Base-by-base conservation (phyloP, 1,284 basidiomycete genomes). In the Moesziomyces antarcticus region DNA sequence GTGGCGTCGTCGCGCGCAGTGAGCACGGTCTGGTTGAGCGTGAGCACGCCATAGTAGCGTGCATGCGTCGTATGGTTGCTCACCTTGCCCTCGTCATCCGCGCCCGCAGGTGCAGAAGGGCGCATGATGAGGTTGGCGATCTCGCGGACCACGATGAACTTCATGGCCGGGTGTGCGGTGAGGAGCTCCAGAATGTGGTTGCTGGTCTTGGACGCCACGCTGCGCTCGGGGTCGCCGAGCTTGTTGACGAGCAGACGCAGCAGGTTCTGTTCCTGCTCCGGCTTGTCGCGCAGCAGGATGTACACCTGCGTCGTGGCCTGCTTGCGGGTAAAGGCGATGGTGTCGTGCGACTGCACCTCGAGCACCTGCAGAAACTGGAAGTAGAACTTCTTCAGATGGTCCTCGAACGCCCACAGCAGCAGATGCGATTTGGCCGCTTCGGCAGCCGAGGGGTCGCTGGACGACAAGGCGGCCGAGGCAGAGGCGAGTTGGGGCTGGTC, bases 241-340 rank as follows among this genome's bases (percentile, higher is more conserved):
- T 99, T 99, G 87, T 98, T 97, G 49, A 94, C 93, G 18, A 98
- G 90, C 8, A 99, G 87, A 24, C 92, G 89, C 7, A 98, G 88
- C 48, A 99, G 86, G 85, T 98, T 99, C 80, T 97, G 94, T 84
- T 99, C 97, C 85, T 99, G 97, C 83, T 99, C 97, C 0, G 95
- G 92, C 78, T 95, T 95, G 70, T 92, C 92, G 24, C 90, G 89
- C 9, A 99, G 89, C 1, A 99, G 88, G 42, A 90, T 90, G 85
- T 88, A 91, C 54, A 93, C 90, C 69, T 82, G 80, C 18, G 79
- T 77, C 33, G 94, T 87, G 6, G 91, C 88, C 85, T 94, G 93
- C 1, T 89, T 93, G 51, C 94, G 90, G 56, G 97, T 91, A 79
- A 97, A 98, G 3, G 90, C 87, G 2, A 99, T 88, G 0, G 93